These are phyloP conservation scores for Metschnikowia cubensis DNA, from an alignment of 805 yeast species.

Conservation along the genomic window DNA sequence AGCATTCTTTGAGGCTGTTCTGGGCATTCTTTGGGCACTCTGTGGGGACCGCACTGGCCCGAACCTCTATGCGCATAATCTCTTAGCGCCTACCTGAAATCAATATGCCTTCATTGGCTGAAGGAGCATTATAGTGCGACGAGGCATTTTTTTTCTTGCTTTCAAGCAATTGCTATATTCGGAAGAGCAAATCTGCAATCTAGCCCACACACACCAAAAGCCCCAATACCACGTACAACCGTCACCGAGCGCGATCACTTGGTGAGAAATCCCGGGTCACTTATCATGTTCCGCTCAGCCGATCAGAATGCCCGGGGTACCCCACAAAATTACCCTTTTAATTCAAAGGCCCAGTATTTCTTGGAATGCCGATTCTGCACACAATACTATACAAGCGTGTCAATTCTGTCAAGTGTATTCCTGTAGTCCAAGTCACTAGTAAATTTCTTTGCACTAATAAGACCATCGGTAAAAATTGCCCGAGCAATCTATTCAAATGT, in stretches of 20 bases:
- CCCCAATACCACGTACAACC: background rate
- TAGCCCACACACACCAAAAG: background rate
- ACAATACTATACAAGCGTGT: too few relatives aligned
- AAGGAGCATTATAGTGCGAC: constrained; percentile 13
- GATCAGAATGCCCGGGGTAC: background rate
- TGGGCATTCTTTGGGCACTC: background rate
- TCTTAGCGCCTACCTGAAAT: constrained; percentile 5
- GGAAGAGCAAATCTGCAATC: background rate
- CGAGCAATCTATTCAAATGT: too few relatives aligned
- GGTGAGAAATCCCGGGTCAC: background rate
- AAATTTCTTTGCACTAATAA: too few relatives aligned
- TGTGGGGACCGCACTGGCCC: constrained; percentile 3
- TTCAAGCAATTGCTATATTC: background rate
- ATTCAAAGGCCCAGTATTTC: background rate
- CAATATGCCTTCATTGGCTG: constrained; percentile 12
- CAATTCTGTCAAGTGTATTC: too few relatives aligned
- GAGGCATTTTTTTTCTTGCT: constrained; percentile 2
- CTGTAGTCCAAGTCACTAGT: too few relatives aligned
- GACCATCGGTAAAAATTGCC: too few relatives aligned
- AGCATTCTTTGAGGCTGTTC: background rate
- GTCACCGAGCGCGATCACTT: background rate
- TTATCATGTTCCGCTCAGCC: constrained; percentile 1
- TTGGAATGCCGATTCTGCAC: too few relatives aligned
- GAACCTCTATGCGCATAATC: constrained; percentile 11
- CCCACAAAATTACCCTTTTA: background rate